These are phyloP conservation scores for Incumbomyces delicatus DNA, from an alignment of 2,329 filamentous ascomycete genomes.

Conservation along the genomic window DNA sequence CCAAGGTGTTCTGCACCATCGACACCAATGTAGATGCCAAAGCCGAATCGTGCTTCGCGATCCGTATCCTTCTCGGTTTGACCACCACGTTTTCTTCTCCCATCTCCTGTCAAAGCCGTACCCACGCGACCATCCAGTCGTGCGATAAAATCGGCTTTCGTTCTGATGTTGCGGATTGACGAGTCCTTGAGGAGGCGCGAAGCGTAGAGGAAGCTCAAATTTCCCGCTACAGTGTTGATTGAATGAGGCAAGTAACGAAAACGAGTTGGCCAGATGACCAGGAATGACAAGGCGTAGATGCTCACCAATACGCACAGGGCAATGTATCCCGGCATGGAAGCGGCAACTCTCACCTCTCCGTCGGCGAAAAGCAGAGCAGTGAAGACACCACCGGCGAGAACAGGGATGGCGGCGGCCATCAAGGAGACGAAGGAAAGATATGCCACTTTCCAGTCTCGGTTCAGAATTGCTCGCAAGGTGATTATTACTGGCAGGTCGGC, in stretches of 20 bases:
- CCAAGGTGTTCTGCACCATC: conserved; percentile 52
- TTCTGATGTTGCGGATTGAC: conserved; percentile 59
- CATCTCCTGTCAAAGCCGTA: conserved; percentile 30
- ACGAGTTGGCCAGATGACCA: conserved; percentile 52
- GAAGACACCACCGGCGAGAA: conserved; percentile 53
- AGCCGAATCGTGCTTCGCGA: conserved; percentile 40
- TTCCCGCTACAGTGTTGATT: conserved; percentile 62
- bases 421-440: conserved; percentile 47
- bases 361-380: conserved; percentile 49
- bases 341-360: conserved; percentile 50
- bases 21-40: conserved; percentile 48
- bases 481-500: conserved; percentile 43
- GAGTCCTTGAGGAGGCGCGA: conserved; percentile 62
- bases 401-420: conserved; percentile 43
- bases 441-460: conserved; percentile 49
- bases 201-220: conserved; percentile 67
- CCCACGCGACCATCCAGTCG: conserved; percentile 49
- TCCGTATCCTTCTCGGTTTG: conserved; percentile 11
- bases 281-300: conserved; percentile 57
- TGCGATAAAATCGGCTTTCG: conserved; percentile 58
- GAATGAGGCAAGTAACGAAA: conserved; percentile 60
- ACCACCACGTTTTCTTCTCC: conserved; percentile 2
- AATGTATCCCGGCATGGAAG: conserved; percentile 64
- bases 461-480: conserved; percentile 43
- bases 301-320: conserved; percentile 62